phyloP scores from a whole-genome alignment of 2,329 filamentous ascomycete species.

The Aaosphaeria arxii region DNA sequence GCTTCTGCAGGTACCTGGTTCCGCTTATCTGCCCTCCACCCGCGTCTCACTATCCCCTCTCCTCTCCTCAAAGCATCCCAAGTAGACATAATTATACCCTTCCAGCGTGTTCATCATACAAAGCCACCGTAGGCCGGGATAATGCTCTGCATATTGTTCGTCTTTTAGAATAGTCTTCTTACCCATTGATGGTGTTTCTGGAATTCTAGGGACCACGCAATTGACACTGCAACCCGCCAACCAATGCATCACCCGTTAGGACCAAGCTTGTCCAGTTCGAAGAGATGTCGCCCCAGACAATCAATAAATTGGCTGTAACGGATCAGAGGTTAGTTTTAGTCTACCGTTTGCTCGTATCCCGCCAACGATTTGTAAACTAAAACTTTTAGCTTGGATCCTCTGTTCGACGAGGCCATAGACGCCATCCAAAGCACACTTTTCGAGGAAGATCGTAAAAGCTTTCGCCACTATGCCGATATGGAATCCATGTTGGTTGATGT shows the following conservation, averaged over 20 bases:
- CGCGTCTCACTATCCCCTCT: constrained; percentile 6
- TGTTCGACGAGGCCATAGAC: constrained; percentile 19
- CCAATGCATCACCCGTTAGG: constrained; percentile 22
- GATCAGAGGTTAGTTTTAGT: constrained; percentile 20
- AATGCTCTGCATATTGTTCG: no score
- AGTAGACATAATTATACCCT: no score
- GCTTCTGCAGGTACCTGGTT: constrained; percentile 12
- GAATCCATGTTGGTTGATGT: constrained; percentile 17
- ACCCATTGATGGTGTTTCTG: no score
- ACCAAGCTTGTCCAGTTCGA: constrained; percentile 9
- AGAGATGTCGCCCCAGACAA: constrained; percentile 14
- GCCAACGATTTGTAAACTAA: constrained; percentile 8
- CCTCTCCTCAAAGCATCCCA: no score
- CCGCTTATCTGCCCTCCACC: constrained; percentile 13
- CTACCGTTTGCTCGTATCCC: constrained; percentile 8
- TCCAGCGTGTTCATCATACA: no score
- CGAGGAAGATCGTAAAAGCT: constrained; percentile 12
- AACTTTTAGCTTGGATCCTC: constrained; percentile 9
- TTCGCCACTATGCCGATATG: constrained; percentile 11
- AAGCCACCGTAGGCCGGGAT: no score
- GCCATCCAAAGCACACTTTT: constrained; percentile 16
- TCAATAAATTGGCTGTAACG: constrained; percentile 20
- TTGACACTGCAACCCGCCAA: constrained; percentile 5
- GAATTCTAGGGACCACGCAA: constrained; percentile 11
- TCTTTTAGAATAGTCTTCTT: no score